These are phyloP conservation scores for Abrus precatorius DNA, from an alignment of 306 rosid genomes.

Conservation along the genomic window DNA sequence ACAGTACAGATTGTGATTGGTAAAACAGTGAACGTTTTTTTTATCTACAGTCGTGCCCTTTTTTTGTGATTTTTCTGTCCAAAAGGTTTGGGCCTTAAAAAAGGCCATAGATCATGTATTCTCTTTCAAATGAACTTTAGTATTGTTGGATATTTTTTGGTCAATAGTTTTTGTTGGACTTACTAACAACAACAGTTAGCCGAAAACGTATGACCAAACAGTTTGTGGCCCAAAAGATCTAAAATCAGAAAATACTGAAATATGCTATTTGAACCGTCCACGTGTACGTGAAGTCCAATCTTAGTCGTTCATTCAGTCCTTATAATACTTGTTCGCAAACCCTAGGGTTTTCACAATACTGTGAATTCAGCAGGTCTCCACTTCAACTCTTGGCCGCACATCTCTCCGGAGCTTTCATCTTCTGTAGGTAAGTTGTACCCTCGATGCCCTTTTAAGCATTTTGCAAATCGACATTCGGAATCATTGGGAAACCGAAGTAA, in stretches of 20 bases:
- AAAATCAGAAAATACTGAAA: background rate
- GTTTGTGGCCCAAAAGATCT: background rate
- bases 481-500: background rate
- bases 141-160: no score
- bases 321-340: background rate
- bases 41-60: no score
- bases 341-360: conserved; percentile 46
- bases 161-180: no score
- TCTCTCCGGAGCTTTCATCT: conserved; percentile 12
- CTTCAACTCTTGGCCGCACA: conserved; percentile 31
- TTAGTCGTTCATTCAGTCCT: background rate
- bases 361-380: background rate
- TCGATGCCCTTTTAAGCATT: background rate
- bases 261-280: conserved; percentile 2
- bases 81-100: no score
- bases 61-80: no score
- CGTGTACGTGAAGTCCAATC: background rate
- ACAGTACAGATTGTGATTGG: no score
- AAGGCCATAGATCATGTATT: background rate
- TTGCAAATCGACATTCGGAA: background rate
- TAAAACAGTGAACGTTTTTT: no score
- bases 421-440: background rate
- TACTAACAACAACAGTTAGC: background rate
- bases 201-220: background rate
- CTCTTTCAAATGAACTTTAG: no score